Base-by-base conservation (phyloP, 805 yeast species). In the Lipomyces sp. region DNA sequence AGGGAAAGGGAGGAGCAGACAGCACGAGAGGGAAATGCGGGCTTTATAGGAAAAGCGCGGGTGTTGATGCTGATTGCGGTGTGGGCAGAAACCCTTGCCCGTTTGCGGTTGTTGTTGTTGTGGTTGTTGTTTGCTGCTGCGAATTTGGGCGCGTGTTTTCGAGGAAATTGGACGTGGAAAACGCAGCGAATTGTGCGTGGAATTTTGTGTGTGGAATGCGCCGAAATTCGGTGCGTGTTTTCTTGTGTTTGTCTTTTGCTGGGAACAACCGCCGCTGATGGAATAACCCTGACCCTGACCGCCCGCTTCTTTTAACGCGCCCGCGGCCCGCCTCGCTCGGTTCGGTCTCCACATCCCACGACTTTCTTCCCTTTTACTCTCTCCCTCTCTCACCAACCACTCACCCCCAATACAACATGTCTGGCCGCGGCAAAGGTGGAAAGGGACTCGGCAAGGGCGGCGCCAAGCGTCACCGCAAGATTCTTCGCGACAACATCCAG, bases 391-490 rank as follows among this genome's bases (percentile, higher is more conserved):
- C 38, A 34, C 21, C 16, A 35, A 24, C 28, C 23, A 32, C 19
- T 19, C 21, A 14, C 5, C 31, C 19, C 19, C 26, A 28, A 26
- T 46, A 28, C 63, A 79, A 61, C 71, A 89, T 89, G 96, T 88
- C 96, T 74, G 96, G 98, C 75, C 90, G 97, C 83, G 98, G 98
- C 71, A 91, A 93, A 88, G 98, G 98, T 73, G 98, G 98, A 72
- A 93, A 93, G 86, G 98, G 98, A 79, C 82, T 93, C 69, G 98
- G 98, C 71, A 93, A 93, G 80, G 98, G 65, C 79, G 98, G 98
- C 80, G 98, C 98, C 69, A 91, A 91, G 84, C 89, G 98, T 78
- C 98, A 91, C 89, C 88, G 98, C 84, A 90, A 90, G 87, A 87
- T 91, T 77, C 81, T 90, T 64, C 90, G 98, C 82, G 98, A 93